Evolutionary conservation across 2,329 filamentous ascomycete species (phyloP), one percentile per base, ranked within the genome.

Genomic region (Colletotrichum cuscutae): DNA sequence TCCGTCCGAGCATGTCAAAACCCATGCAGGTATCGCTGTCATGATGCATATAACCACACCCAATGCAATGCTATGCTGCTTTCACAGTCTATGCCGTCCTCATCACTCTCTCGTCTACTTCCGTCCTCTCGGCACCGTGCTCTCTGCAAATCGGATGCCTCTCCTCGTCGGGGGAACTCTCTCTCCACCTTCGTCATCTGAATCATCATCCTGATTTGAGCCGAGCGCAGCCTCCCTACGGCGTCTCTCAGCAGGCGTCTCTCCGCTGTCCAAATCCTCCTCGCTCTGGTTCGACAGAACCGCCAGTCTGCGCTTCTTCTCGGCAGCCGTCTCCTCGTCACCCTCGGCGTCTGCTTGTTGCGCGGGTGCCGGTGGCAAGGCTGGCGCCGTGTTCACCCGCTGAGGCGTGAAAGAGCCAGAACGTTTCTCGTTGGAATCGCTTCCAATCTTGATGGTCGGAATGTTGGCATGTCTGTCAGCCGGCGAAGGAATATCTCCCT

Each of bases 151-250:
- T 28, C 90, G 84, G 74, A 92, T 92, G 4, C 89, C 89, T 52
- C 87, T 86, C 72, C 86, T 84, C 26, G 83, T 78, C 1, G 87
- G 85, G 2, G 87, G 86, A 68, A 89, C 86, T 77, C 88, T 80
- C 61, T 86, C 85, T 30, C 84, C 87, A 74, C 90, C 88, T 72
- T 91, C 89, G 28, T 91, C 90, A 42, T 91, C 87, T 68, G 86
- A 89, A 67, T 86, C 85, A 68, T 86, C 86, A 58, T 85, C 86
- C 22, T 80, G 79, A 19, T 84, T 82, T 73, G 93, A 85, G 11
- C 93, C 93, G 1, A 96, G 83, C 1, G 94, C 94, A 1, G 93
- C 93, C 77, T 95, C 90, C 77, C 94, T 89, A 65, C 94, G 86
- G 53, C 93, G 88, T 69, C 92, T 87, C 81, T 96, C 94, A 0